phyloP scores from a whole-genome alignment of 352 stramenopile genomes.

The Phytophthora cryptogea region DNA sequence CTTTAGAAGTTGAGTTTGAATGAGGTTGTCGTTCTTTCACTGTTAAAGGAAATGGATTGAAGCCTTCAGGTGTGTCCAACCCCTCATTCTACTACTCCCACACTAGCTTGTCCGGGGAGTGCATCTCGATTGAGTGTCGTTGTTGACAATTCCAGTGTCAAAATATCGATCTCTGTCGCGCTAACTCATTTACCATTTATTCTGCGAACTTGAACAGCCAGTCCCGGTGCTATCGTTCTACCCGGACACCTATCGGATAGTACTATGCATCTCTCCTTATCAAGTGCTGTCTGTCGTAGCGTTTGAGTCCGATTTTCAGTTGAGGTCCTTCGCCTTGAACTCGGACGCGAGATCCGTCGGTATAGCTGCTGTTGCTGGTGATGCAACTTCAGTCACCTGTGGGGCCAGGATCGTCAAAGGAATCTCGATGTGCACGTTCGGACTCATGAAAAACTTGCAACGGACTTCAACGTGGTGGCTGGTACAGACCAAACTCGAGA shows the following conservation, averaged over 20 bases:
- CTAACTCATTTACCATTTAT: too few relatives aligned
- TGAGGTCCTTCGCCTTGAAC: conserved; percentile 15
- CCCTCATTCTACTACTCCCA: too few relatives aligned
- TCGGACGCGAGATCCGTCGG: conserved; percentile 7
- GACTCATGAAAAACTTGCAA: conserved; percentile 32
- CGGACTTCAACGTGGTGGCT: conserved; percentile 27
- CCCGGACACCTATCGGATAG: too few relatives aligned
- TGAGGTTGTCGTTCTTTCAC: not conserved
- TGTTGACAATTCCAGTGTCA: too few relatives aligned
- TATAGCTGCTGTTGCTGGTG: conserved; percentile 1
- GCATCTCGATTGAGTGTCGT: too few relatives aligned
- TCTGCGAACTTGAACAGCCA: too few relatives aligned
- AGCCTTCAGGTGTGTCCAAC: too few relatives aligned
- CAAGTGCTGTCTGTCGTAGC: not conserved
- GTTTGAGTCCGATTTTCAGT: conserved; percentile 6
- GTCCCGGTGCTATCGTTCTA: too few relatives aligned
- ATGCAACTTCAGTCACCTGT: conserved; percentile 2
- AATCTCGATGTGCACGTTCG: conserved; percentile 33
- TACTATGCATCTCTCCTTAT: too few relatives aligned
- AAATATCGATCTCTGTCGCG: too few relatives aligned
- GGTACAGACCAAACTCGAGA: conserved; percentile 19
- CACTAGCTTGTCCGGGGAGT: too few relatives aligned
- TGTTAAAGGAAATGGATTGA: conserved; percentile 9
- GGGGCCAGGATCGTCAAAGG: conserved; percentile 29
- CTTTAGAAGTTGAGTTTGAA: not conserved